Evolutionary conservation across 768 basidiomycete genomes (phyloP).

Genomic region (Mycena galericulata): DNA sequence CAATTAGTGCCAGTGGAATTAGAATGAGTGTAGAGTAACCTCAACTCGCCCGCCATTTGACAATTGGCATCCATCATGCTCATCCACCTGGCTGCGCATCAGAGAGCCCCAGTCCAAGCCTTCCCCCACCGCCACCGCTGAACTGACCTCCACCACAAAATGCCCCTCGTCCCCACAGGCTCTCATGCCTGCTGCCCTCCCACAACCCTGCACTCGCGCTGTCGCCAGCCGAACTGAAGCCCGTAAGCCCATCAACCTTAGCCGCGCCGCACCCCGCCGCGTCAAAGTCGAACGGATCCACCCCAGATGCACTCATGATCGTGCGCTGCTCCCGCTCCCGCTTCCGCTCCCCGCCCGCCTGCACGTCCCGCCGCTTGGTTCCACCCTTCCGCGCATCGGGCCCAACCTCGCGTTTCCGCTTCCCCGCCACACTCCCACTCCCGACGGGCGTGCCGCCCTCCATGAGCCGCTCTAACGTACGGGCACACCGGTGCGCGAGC

Average conservation of each 20-base stretch:
- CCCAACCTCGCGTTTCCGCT: conserved; percentile 34
- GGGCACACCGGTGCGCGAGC: conserved; percentile 42
- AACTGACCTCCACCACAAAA: neutral
- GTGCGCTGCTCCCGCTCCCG: neutral
- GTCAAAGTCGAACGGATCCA: conserved; percentile 24
- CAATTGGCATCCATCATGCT: neutral
- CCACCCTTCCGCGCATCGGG: neutral
- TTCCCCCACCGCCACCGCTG: neutral
- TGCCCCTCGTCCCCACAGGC: conserved; percentile 6
- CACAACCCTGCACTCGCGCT: conserved; percentile 8
- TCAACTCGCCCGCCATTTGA: too few species aligned
- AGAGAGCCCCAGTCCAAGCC: conserved; percentile 12
- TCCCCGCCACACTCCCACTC: conserved; percentile 21
- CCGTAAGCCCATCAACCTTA: conserved; percentile 3
- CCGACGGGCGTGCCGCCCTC: conserved; percentile 39
- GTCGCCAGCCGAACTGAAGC: neutral
- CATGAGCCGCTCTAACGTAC: conserved; percentile 42
- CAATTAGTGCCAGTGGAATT: too few species aligned
- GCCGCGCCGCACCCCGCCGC: conserved; percentile 11
- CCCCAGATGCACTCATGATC: neutral
- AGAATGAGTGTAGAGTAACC: too few species aligned
- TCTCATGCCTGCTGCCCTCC: conserved; percentile 35
- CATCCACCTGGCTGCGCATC: conserved; percentile 18
- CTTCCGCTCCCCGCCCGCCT: neutral
- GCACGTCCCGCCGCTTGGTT: neutral